Conservation (phyloP, 495 filamentous ascomycete species). For the Astrothelium macrocarpum region DNA sequence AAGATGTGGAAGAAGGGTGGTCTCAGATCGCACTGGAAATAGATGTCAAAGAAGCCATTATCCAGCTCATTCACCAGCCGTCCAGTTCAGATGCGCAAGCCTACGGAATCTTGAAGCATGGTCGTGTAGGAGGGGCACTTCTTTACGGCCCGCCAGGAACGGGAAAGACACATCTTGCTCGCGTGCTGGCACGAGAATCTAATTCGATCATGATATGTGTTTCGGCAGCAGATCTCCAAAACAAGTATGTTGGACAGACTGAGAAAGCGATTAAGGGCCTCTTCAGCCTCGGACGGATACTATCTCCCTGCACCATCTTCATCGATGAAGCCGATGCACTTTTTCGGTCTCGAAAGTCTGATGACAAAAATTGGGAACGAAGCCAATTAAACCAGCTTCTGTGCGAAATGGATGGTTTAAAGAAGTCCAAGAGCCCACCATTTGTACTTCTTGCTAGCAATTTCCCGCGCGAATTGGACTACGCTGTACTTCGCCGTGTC, state of each 20-base stretch:
- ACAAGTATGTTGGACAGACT: slow-evolving; percentile 96
- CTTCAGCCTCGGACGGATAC: slow-evolving; percentile 97
- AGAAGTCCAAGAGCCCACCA: not conserved
- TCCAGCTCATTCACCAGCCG: slow-evolving; percentile 92
- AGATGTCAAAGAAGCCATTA: slow-evolving; percentile 90
- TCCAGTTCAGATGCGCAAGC: slow-evolving; percentile 90
- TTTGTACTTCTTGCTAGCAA: not conserved
- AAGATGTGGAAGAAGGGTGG: not conserved
- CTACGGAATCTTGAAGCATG: slow-evolving; percentile 97
- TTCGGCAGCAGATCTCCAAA: slow-evolving; percentile 94
- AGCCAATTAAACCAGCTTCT: not conserved
- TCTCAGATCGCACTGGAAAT: slow-evolving; percentile 16
- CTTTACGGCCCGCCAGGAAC: slow-evolving; percentile 95
- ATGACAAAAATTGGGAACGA: not conserved
- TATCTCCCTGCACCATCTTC: slow-evolving; percentile 96
- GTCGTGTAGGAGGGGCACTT: slow-evolving; percentile 57
- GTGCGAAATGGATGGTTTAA: not conserved
- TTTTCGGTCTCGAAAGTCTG: not conserved
- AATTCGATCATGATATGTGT: slow-evolving; percentile 98
- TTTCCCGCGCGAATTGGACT: not conserved
- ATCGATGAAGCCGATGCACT: slow-evolving; percentile 95
- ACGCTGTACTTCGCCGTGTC: not conserved
- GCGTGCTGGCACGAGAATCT: slow-evolving; percentile 95
- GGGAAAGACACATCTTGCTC: slow-evolving; percentile 97
- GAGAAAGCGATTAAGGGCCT: slow-evolving; percentile 98